These are phyloP conservation scores for Eucalyptus marginata DNA, from an alignment of 345 rosid genomes.

Conservation along the genomic window DNA sequence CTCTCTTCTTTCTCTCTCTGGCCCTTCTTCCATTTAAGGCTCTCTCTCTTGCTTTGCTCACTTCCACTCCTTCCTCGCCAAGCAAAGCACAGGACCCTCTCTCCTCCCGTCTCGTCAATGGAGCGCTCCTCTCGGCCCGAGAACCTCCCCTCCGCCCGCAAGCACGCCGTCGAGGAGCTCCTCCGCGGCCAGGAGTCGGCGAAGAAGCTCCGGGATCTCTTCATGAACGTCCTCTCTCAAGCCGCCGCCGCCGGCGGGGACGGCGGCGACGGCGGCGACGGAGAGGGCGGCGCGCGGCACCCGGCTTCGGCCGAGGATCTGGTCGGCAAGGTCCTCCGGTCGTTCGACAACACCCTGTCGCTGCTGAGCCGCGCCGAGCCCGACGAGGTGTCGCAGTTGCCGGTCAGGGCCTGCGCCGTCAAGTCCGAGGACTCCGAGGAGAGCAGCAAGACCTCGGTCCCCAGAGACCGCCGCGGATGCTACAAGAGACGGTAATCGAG, in stretches of 20 bases:
- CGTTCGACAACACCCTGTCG: conserved; percentile 7
- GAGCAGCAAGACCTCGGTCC: not conserved
- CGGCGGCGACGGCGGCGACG: not conserved
- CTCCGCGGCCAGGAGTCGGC: conserved; percentile 10
- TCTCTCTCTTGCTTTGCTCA: not conserved
- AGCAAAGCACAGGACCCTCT: not conserved
- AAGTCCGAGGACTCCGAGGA: conserved; percentile 15
- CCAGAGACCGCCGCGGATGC: conserved; percentile 6
- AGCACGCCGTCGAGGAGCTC: conserved; percentile 5
- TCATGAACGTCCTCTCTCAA: not conserved
- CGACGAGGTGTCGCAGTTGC: not conserved
- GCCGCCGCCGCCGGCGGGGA: not conserved
- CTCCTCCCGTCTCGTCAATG: not conserved
- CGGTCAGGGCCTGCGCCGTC: not conserved
- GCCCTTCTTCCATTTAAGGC: not conserved
- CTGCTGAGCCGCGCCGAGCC: not conserved
- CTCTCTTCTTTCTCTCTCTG: not conserved
- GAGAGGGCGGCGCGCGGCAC: not conserved
- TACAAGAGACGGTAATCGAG: conserved; percentile 9
- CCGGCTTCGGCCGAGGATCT: not conserved
- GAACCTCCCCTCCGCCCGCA: not conserved
- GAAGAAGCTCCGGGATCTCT: not conserved
- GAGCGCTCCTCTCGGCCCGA: not conserved
- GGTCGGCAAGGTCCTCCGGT: not conserved
- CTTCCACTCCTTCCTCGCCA: not conserved